Conservation (phyloP, 768 basidiomycete genomes). For the Tremella fuciformis region DNA sequence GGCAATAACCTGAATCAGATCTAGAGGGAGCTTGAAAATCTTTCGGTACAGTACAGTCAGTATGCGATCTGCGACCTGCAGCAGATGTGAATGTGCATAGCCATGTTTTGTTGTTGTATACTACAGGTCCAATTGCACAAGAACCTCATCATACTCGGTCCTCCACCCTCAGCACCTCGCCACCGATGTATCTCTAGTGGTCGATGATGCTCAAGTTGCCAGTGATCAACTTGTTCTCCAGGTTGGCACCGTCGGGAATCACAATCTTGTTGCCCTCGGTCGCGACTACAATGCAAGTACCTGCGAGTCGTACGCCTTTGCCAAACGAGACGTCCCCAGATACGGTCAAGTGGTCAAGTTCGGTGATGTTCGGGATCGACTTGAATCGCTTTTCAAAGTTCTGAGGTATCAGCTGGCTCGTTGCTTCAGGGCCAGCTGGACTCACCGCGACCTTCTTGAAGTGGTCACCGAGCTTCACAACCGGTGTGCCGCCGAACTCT, state of each 20-base stretch:
- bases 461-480: slow-evolving; percentile 92
- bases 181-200: slow-evolving; percentile 41
- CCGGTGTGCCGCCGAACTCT: slow-evolving; percentile 62
- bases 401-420: slow-evolving; percentile 46
- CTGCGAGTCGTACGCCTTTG: slow-evolving; percentile 68
- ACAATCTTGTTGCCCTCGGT: slow-evolving; percentile 79
- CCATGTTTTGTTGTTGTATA: too few relatives aligned
- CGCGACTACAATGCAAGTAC: slow-evolving; percentile 84
- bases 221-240: slow-evolving; percentile 61
- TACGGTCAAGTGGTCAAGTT: slow-evolving; percentile 91
- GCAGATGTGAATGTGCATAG: too few relatives aligned
- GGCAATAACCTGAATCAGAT: background rate
- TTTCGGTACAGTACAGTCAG: too few relatives aligned
- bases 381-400: slow-evolving; percentile 93
- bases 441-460: slow-evolving; percentile 80
- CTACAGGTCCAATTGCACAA: too few relatives aligned
- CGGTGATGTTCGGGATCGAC: slow-evolving; percentile 83
- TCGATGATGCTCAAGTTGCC: slow-evolving; percentile 80
- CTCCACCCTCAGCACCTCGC: too few relatives aligned
- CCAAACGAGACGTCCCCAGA: slow-evolving; percentile 89
- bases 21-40: too few relatives aligned
- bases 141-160: too few relatives aligned
- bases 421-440: slow-evolving; percentile 12
- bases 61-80: too few relatives aligned
- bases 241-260: slow-evolving; percentile 74